phyloP scores from a whole-genome alignment of 208 protist species.

The Borovskyia barvae region DNA sequence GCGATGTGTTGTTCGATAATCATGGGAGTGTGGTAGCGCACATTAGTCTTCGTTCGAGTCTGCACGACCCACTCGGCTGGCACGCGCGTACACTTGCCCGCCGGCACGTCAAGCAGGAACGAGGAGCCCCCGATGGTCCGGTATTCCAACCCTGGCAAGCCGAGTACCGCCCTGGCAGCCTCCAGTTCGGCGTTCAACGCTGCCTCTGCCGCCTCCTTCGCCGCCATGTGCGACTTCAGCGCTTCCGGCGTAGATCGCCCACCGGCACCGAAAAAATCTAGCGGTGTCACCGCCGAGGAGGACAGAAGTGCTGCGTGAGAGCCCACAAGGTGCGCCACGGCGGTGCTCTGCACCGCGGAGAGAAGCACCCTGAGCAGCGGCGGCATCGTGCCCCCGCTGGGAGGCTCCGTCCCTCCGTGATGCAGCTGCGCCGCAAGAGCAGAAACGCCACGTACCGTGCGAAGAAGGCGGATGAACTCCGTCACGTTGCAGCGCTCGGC shows the following conservation, averaged over 20 bases:
- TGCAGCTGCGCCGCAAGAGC: constrained; percentile 27
- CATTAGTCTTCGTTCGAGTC: constrained; percentile 74
- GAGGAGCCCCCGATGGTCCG: constrained; percentile 76
- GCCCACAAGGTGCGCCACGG: constrained; percentile 32
- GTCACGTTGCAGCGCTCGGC: constrained; percentile 67
- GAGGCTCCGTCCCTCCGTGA: not conserved
- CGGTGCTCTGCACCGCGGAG: constrained; percentile 9
- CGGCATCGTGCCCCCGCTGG: not conserved
- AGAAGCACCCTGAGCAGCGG: constrained; percentile 35
- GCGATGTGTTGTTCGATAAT: constrained; percentile 55
- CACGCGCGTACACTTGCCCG: constrained; percentile 40
- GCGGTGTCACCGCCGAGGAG: constrained; percentile 46
- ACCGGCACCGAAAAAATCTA: constrained; percentile 54
- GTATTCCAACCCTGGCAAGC: constrained; percentile 69
- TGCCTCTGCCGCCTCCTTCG: constrained; percentile 32
- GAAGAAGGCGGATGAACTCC: constrained; percentile 75
- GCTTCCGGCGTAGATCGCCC: constrained; percentile 14
- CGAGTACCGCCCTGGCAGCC: constrained; percentile 35
- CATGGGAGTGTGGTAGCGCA: constrained; percentile 75
- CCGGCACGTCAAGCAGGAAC: constrained; percentile 76
- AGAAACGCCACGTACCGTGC: constrained; percentile 34
- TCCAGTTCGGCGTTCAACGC: constrained; percentile 66
- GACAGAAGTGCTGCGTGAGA: constrained; percentile 34
- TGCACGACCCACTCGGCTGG: constrained; percentile 72
- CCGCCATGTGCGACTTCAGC: constrained; percentile 39